These are phyloP conservation scores for Paramecium sonneborni DNA, from an alignment of 73 alveolate genomes.

Conservation along the genomic window DNA sequence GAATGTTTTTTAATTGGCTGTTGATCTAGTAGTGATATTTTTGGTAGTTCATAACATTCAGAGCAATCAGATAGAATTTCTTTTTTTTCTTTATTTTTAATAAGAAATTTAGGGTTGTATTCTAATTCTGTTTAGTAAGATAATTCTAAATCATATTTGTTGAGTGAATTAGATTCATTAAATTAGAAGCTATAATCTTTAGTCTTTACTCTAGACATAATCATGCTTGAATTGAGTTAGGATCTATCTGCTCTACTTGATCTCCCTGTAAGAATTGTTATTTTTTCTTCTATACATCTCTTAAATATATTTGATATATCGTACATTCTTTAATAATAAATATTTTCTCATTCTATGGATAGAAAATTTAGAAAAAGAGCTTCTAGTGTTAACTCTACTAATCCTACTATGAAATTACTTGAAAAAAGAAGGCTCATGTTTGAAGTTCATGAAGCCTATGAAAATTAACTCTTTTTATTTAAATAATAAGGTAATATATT, in stretches of 20 bases:
- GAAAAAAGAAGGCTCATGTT: slow-evolving; percentile 70
- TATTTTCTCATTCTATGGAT: background rate
- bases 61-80: background rate
- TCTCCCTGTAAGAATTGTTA: slow-evolving; percentile 7
- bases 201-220: background rate
- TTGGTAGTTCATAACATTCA: background rate
- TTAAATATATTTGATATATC: background rate
- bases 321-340: background rate
- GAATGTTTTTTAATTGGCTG: background rate
- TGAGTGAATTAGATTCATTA: background rate
- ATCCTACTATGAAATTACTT: slow-evolving; percentile 61
- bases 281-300: slow-evolving; percentile 3
- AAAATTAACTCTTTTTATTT: slow-evolving; percentile 40
- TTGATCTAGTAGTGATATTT: background rate
- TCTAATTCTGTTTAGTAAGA: background rate
- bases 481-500: slow-evolving; percentile 6
- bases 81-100: background rate
- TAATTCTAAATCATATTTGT: slow-evolving; percentile 11
- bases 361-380: background rate
- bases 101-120: background rate
- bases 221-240: background rate
- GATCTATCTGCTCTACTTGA: slow-evolving; percentile 34
- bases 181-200: background rate
- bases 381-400: background rate
- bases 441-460: slow-evolving; percentile 69